These are phyloP conservation scores for Erythrophleum fordii DNA, from an alignment of 306 rosid species.

Conservation along the genomic window DNA sequence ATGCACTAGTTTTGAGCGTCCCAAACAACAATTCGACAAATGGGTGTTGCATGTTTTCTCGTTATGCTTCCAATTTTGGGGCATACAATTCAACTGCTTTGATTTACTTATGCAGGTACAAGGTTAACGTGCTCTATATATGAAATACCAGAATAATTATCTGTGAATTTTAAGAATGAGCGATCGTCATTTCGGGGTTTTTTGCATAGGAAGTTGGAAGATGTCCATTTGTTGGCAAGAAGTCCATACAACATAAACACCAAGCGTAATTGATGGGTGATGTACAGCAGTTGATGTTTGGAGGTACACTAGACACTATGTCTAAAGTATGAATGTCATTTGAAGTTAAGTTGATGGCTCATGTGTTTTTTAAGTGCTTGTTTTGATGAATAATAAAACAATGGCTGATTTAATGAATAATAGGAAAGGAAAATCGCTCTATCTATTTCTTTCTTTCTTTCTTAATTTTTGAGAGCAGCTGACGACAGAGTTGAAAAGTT, in stretches of 20 bases:
- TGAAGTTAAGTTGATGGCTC: not conserved
- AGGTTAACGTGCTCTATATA: not conserved
- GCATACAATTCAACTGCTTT: not conserved
- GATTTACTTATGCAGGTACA: not conserved
- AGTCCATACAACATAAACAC: conserved; percentile 5
- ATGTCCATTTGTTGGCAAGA: conserved; percentile 8
- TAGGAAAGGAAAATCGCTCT: not conserved
- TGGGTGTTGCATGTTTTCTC: conserved; percentile 13
- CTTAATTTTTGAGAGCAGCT: not conserved
- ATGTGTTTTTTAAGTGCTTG: not conserved
- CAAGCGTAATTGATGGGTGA: not conserved
- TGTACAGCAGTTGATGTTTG: not conserved
- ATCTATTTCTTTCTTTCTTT: not conserved
- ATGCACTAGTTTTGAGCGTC: conserved; percentile 19
- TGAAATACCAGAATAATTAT: conserved; percentile 3
- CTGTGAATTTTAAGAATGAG: not conserved
- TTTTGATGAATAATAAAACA: not conserved
- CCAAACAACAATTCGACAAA: not conserved
- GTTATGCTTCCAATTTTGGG: conserved; percentile 6
- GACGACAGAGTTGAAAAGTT: not conserved
- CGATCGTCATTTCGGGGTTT: not conserved
- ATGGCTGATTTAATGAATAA: not conserved
- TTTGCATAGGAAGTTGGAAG: not conserved
- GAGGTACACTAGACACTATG: not conserved
- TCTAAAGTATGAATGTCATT: not conserved